phyloP scores from a whole-genome alignment of 1,139 yeast species.

The Geotrichum fermentans region DNA sequence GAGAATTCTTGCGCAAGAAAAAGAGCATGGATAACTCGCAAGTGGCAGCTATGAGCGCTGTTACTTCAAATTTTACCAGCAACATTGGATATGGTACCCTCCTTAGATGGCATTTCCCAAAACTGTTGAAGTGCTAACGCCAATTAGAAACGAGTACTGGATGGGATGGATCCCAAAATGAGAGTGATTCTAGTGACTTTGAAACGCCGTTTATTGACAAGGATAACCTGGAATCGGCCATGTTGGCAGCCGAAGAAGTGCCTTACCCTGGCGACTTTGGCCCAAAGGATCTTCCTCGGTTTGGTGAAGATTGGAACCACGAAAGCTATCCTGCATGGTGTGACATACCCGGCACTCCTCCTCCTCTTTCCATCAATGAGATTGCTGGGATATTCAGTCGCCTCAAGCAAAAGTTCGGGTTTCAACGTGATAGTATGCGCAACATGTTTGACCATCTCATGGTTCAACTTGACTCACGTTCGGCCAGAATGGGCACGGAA shows the following conservation, averaged over 20 bases:
- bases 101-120: not conserved
- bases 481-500: slow-evolving; percentile 68
- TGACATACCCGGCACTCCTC: slow-evolving; percentile 31
- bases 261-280: slow-evolving; percentile 8
- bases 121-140: not conserved
- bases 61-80: slow-evolving; percentile 4
- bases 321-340: slow-evolving; percentile 63
- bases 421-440: slow-evolving; percentile 70
- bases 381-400: slow-evolving; percentile 62
- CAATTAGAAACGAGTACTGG: slow-evolving; percentile 13
- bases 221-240: slow-evolving; percentile 16
- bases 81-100: slow-evolving; percentile 14
- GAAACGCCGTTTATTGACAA: slow-evolving; percentile 17
- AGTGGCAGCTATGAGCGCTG: slow-evolving; percentile 8
- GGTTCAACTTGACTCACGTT: slow-evolving; percentile 69
- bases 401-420: slow-evolving; percentile 61
- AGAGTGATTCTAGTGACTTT: slow-evolving; percentile 14
- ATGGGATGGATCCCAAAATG: slow-evolving; percentile 13
- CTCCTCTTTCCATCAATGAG: slow-evolving; percentile 46
- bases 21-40: slow-evolving; percentile 13
- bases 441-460: slow-evolving; percentile 72
- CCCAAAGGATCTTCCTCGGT: slow-evolving; percentile 21
- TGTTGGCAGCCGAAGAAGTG: slow-evolving; percentile 11
- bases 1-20: slow-evolving; percentile 1
- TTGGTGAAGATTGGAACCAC: slow-evolving; percentile 37